phyloP scores from a whole-genome alignment of 129 eudicot species.

The Chrysanthemum makinoi region DNA sequence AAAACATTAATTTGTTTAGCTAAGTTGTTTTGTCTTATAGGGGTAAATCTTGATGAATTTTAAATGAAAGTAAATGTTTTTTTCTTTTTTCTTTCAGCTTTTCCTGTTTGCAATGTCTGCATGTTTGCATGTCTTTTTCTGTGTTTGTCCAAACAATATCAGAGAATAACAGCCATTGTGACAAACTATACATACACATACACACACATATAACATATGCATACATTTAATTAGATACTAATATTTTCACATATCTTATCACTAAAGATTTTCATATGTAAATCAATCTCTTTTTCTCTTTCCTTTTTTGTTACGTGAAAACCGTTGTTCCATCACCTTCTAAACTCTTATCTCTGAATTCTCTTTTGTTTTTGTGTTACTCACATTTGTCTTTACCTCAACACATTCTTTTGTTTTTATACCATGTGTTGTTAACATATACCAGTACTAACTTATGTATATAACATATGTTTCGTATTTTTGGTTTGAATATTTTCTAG shows the following conservation, averaged over 20 bases:
- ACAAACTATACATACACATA: slow-evolving; percentile 28
- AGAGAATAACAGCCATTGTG: slow-evolving; percentile 49
- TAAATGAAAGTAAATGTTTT: slow-evolving; percentile 31
- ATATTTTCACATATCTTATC: slow-evolving; percentile 25
- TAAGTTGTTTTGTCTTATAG: slow-evolving; percentile 30
- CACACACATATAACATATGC: background rate
- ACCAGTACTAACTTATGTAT: no score
- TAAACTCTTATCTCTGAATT: slow-evolving; percentile 20
- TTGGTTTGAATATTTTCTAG: slow-evolving; percentile 10
- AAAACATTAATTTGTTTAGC: background rate
- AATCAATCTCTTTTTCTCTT: slow-evolving; percentile 30
- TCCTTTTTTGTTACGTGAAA: slow-evolving; percentile 39
- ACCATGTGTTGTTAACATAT: no score
- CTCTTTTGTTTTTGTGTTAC: slow-evolving; percentile 25
- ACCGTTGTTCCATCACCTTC: slow-evolving; percentile 34
- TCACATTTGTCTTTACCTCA: slow-evolving; percentile 27
- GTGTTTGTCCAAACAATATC: slow-evolving; percentile 40
- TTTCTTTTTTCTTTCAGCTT: slow-evolving; percentile 21
- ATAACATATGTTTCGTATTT: background rate
- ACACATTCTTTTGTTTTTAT: background rate
- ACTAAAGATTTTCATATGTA: slow-evolving; percentile 30
- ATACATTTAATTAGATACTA: background rate
- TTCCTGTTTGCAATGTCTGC: slow-evolving; percentile 53
- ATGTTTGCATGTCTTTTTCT: slow-evolving; percentile 50
- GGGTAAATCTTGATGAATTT: slow-evolving; percentile 33